These are phyloP conservation scores for Kodamaea leandrae DNA, from an alignment of 805 yeast species.

Conservation along the genomic window DNA sequence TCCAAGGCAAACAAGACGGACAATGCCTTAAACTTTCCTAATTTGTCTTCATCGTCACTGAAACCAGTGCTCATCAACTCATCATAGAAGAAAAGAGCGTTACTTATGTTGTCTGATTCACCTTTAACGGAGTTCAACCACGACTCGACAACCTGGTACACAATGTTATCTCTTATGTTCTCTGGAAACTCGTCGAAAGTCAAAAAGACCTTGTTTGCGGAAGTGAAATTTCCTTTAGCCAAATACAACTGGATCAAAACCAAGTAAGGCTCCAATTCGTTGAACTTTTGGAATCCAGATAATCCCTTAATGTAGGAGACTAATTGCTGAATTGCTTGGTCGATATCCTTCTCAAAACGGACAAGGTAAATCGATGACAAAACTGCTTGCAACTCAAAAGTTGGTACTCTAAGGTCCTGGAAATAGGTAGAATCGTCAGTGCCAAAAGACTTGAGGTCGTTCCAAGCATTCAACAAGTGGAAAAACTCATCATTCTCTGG, in stretches of 20 bases:
- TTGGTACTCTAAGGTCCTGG: slow-evolving; percentile 35
- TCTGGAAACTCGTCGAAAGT: slow-evolving; percentile 34
- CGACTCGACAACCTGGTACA: slow-evolving; percentile 76
- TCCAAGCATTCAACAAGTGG: slow-evolving; percentile 41
- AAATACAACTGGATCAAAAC: slow-evolving; percentile 40
- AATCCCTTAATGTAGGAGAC: slow-evolving; percentile 25
- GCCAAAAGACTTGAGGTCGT: slow-evolving; percentile 42
- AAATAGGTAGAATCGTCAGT: slow-evolving; percentile 43
- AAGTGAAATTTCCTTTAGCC: slow-evolving; percentile 33
- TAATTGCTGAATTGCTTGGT: slow-evolving; percentile 35
- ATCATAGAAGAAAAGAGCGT: slow-evolving; percentile 64
- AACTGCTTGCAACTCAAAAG: slow-evolving; percentile 41
- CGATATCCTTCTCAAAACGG: slow-evolving; percentile 33
- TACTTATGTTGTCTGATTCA: slow-evolving; percentile 39
- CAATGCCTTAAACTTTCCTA: slow-evolving; percentile 39
- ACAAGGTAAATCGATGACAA: slow-evolving; percentile 40
- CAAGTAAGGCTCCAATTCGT: slow-evolving; percentile 42
- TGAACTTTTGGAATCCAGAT: slow-evolving; percentile 18
- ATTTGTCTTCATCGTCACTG: slow-evolving; percentile 35
- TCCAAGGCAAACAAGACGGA: slow-evolving; percentile 69
- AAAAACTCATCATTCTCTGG: slow-evolving; percentile 36
- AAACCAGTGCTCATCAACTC: slow-evolving; percentile 62
- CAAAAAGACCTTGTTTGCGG: slow-evolving; percentile 33
- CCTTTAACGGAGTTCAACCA: slow-evolving; percentile 49
- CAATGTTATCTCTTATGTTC: slow-evolving; percentile 57